These are phyloP conservation scores for Xylaria sp. DNA, from an alignment of 2,329 filamentous ascomycete genomes.

Conservation along the genomic window DNA sequence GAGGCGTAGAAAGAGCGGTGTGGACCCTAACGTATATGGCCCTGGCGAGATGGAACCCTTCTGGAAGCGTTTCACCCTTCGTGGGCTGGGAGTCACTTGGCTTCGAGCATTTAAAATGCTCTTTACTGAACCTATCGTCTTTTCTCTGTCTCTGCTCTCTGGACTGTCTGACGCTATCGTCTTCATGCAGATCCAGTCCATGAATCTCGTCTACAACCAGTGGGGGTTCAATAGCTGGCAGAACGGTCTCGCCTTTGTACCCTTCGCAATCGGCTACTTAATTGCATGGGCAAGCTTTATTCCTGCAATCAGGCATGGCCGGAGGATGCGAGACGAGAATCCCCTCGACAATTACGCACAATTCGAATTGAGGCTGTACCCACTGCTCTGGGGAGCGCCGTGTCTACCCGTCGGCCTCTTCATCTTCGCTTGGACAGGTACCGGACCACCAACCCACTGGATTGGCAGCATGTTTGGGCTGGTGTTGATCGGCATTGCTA, in stretches of 20 bases:
- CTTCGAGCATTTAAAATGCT: slow-evolving; percentile 72
- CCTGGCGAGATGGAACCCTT: slow-evolving; percentile 72
- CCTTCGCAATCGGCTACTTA: slow-evolving; percentile 64
- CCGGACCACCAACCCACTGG: slow-evolving; percentile 65
- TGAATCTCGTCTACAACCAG: slow-evolving; percentile 68
- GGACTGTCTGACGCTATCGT: slow-evolving; percentile 73
- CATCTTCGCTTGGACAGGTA: slow-evolving; percentile 71
- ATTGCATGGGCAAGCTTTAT: slow-evolving; percentile 68
- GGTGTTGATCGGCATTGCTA: slow-evolving; percentile 70
- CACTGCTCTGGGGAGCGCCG: slow-evolving; percentile 67
- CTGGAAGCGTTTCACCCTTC: slow-evolving; percentile 51
- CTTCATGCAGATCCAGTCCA: slow-evolving; percentile 74
- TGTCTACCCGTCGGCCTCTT: slow-evolving; percentile 71
- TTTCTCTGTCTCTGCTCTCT: slow-evolving; percentile 67
- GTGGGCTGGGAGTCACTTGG: slow-evolving; percentile 62
- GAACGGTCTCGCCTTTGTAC: slow-evolving; percentile 56
- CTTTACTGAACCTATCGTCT: slow-evolving; percentile 71
- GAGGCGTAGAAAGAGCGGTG: slow-evolving; percentile 71
- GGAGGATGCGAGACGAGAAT: slow-evolving; percentile 57
- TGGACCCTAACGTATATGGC: slow-evolving; percentile 72
- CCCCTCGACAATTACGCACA: slow-evolving; percentile 67
- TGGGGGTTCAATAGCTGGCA: slow-evolving; percentile 64
- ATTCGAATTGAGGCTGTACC: slow-evolving; percentile 67
- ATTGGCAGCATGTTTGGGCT: slow-evolving; percentile 71
- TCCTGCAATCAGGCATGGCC: slow-evolving; percentile 58